phyloP scores from a whole-genome alignment of 176 grass and related monocot genomes.

The Hyparrhenia diplandra region DNA sequence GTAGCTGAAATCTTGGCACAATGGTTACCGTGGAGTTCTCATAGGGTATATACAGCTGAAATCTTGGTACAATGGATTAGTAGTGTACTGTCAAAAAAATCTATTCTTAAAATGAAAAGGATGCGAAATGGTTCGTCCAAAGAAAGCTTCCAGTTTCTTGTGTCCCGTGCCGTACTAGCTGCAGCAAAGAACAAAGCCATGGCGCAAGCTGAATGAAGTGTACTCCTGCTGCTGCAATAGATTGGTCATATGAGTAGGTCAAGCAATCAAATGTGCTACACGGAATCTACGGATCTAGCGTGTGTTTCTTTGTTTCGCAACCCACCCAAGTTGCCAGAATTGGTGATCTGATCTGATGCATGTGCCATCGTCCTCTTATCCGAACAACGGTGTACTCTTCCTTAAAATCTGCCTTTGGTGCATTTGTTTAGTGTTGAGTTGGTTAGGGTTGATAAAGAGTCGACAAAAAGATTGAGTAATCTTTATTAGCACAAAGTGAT shows the following conservation, averaged over 20 bases:
- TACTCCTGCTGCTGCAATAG: neutral
- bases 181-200: constrained; percentile 7
- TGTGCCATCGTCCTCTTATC: neutral
- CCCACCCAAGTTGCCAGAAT: constrained; percentile 3
- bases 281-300: constrained; percentile 14
- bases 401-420: neutral
- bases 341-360: neutral
- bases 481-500: neutral
- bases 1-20: neutral
- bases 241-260: constrained; percentile 7
- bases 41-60: no score
- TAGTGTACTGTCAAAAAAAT: neutral
- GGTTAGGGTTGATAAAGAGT: constrained; percentile 17
- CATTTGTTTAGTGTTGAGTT: constrained; percentile 22
- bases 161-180: constrained; percentile 6
- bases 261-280: constrained; percentile 30
- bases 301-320: neutral
- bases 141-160: constrained; percentile 15
- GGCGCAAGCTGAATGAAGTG: neutral
- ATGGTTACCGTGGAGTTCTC: no score
- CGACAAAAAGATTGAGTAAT: constrained; percentile 21
- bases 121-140: constrained; percentile 32
- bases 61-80: neutral
- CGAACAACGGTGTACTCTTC: neutral
- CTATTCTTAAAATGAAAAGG: neutral